Evolutionary conservation across 164 flowering plant species (phyloP), one percentile per base, ranked within the genome.

Genomic region (Macadamia integrifolia): DNA sequence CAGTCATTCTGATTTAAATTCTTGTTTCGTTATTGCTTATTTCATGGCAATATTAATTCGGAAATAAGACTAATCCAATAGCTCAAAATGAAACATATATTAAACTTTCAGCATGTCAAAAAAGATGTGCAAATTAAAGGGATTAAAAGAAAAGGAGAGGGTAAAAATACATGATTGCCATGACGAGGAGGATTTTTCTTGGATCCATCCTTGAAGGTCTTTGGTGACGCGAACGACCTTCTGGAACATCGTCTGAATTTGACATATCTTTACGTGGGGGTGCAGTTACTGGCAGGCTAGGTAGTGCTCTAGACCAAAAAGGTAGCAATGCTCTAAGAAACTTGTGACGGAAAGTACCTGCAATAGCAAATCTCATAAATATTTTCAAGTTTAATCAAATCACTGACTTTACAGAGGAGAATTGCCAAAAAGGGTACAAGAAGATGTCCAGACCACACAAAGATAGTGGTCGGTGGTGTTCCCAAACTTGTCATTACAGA

Each of bases 241-340:
- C 97, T 3, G 84, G 65, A 66, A 62, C 78, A 65, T 93, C 93
- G 77, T 87, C 88, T 15, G 74, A 70, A 72, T 78, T 80, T 63
- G 83, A 74, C 69, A 78, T 77, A 74, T 92, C 97, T 78, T 86
- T 95, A 12, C 92, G 83, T 43, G 92, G 81, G 9, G 99, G 99
- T 58, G 94, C 98, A 72, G 96, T 95, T 63, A 95, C 98, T 53
- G 99, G 99, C 60, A 95, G 76, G 71, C 89, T 89, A 61, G 99
- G 99, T 66, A 95, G 75, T 48, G 98, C 76, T 80, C 83, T 88
- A 31, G 99, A 95, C 99, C 99, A 95, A 78, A 95, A 95, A 56
- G 99, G 98, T 59, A 92, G 76, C 76, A 95, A 69, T 67, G 89
- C 82, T 69, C 93, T 83, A 3, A 95, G 81, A 72, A 95, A 85